Percentiles rank a stretch among this genome's conserved stretches.
Conservation (phyloP, 2,329 filamentous ascomycete species). For the Cytospora mali region DNA sequence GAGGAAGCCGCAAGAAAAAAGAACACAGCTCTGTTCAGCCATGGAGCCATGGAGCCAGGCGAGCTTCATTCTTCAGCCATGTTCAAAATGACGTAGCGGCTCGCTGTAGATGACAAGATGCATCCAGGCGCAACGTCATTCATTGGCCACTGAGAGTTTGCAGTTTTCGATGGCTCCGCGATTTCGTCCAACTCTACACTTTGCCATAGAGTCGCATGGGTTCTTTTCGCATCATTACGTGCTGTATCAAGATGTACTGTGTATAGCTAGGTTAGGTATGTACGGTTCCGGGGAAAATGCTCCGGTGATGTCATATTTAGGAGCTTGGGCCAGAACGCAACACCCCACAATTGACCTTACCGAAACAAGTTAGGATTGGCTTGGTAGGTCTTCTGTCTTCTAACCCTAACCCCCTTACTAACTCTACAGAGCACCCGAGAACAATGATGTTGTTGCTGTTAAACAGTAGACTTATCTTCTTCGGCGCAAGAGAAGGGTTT, state of each 20-base stretch:
- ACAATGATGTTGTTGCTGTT: too few relatives aligned
- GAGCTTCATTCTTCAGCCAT: neutral
- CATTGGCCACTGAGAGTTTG: neutral
- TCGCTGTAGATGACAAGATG: neutral
- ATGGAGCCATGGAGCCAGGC: neutral
- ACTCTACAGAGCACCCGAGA: too few relatives aligned
- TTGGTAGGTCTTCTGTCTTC: neutral
- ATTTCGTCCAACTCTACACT: neutral
- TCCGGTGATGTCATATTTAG: slow-evolving; percentile 26
- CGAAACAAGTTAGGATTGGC: neutral
- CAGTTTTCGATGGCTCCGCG: neutral
- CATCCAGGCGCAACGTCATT: neutral
- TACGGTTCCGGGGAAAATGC: slow-evolving; percentile 21
- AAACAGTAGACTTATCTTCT: too few relatives aligned
- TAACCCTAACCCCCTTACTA: neutral
- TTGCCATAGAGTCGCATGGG: too few relatives aligned
- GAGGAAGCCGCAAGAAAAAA: neutral
- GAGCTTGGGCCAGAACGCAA: slow-evolving; percentile 17
- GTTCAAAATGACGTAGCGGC: neutral
- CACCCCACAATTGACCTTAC: slow-evolving; percentile 19
- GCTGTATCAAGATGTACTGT: neutral
- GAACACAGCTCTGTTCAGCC: too few relatives aligned
- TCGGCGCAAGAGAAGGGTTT: too few relatives aligned
- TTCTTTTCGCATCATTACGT: neutral
- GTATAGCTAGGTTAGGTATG: too few relatives aligned